phyloP scores from a whole-genome alignment of 2,329 filamentous ascomycete genomes.

The Alternaria sp. region DNA sequence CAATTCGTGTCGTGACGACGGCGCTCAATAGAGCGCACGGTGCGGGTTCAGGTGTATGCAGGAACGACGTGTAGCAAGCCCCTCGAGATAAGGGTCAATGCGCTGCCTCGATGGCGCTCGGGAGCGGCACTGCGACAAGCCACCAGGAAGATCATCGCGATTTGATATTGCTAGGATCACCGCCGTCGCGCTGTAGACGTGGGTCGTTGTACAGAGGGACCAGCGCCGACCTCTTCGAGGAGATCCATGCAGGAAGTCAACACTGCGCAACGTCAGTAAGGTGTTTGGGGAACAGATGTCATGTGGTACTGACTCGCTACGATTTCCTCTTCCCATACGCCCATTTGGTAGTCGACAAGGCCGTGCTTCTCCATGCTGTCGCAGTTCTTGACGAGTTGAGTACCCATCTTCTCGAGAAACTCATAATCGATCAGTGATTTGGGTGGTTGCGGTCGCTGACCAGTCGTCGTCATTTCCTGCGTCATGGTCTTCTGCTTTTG shows the following conservation, averaged over 20 bases:
- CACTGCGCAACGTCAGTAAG: conserved; percentile 52
- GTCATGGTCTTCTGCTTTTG: conserved; percentile 83
- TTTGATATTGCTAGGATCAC: conserved; percentile 29
- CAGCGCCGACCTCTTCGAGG: conserved; percentile 55
- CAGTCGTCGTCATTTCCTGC: conserved; percentile 65
- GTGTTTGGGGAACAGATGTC: not conserved
- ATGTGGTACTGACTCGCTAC: conserved; percentile 71
- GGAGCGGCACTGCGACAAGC: conserved; percentile 27
- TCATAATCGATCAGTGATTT: conserved; percentile 73
- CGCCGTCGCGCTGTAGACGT: conserved; percentile 46
- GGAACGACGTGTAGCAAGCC: conserved; percentile 15
- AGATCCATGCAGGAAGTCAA: conserved; percentile 63
- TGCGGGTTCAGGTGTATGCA: conserved; percentile 21
- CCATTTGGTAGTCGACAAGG: conserved; percentile 97
- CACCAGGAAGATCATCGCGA: conserved; percentile 24
- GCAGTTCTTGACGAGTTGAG: conserved; percentile 81
- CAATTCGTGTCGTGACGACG: conserved; percentile 19
- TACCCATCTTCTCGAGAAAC: conserved; percentile 78
- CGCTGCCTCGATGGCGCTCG: conserved; percentile 23
- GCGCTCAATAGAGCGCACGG: conserved; percentile 22
- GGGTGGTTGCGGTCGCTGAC: conserved; percentile 64
- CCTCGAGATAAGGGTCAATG: conserved; percentile 25
- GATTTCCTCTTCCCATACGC: conserved; percentile 94
- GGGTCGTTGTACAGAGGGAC: conserved; percentile 43
- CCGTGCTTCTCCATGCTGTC: conserved; percentile 89